Base-by-base conservation (phyloP, 2,329 filamentous ascomycete species). In the Hypoxylon sp. region DNA sequence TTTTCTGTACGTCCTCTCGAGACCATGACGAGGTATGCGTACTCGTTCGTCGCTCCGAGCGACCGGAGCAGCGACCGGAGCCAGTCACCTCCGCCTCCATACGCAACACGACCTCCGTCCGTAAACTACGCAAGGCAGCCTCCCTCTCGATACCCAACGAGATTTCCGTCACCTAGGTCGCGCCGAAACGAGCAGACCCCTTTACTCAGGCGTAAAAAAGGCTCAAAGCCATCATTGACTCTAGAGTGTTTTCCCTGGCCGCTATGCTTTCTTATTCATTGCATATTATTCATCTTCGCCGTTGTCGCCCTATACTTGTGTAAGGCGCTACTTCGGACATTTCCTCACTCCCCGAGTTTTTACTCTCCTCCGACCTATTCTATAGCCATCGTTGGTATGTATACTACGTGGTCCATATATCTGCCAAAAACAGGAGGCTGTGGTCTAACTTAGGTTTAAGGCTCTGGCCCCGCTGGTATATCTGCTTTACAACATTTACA, bases 391-490 rank as follows among this genome's bases (percentile, higher is more conserved):
- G 66, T 74, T 16, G 71, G 72, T 74, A 67, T 42, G 69, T 59
- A 54, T 28, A 53, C n/a, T 26, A 9, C 18, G 6, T 6, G n/a
- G 20, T 4, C 14, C 18, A 38, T n/a, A 46, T 12, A 46, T 16
- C 11, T 30, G 18, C 44, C 60, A 20, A 32, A 42, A 12, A 9
- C 38, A 3, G 5, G n/a, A n/a, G n/a, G n/a, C n/a, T 22, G 5
- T 50, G 24, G 46, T 58, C 62, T 71, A 57, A 66, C 24, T 8
- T n/a, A n/a, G 6, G 50, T 14, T 28, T 5, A 32, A 73, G 72
- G 72, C n/a, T 71, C 71, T 18, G 72, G 72, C 6, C 71, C 72
- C 16, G 71, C 71, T 1, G 72, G 72, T 9, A 71, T 74, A 55
- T 72, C 67, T 46, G 72, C 71, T 18, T 70, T 71, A 4, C 65